phyloP scores from a whole-genome alignment of 805 yeast species.

The Yarrowia phangngaensis region DNA sequence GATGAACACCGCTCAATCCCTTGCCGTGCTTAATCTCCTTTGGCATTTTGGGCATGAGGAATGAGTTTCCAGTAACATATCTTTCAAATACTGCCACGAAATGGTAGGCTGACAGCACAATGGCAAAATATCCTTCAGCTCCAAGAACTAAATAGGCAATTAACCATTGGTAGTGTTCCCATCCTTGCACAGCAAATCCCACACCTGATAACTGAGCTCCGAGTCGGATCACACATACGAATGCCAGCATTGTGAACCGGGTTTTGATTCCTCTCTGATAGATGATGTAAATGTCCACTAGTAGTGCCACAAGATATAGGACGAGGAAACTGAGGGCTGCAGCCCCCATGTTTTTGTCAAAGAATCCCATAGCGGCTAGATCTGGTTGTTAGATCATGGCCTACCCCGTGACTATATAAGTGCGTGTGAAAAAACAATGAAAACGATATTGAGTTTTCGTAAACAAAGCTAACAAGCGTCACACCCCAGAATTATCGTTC shows the following conservation, averaged over 20 bases:
- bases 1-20: neutral
- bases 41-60: slow-evolving; percentile 3
- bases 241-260: neutral
- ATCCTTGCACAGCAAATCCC: slow-evolving; percentile 6
- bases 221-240: slow-evolving; percentile 10
- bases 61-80: neutral
- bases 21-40: neutral
- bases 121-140: slow-evolving; percentile 13
- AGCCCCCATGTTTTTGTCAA: slow-evolving; percentile 11
- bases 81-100: slow-evolving; percentile 6
- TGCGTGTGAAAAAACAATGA: too few species aligned
- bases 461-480: too few species aligned
- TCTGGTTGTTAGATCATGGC: too few species aligned
- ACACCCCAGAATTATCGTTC: too few species aligned
- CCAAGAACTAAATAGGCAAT: slow-evolving; percentile 8
- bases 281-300: neutral
- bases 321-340: slow-evolving; percentile 9
- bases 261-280: neutral
- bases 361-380: too few species aligned
- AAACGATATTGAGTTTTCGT: too few species aligned
- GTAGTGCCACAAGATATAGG: neutral
- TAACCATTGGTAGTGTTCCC: slow-evolving; percentile 3
- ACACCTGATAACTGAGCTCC: slow-evolving; percentile 6
- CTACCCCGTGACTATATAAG: too few species aligned
- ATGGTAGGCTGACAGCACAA: slow-evolving; percentile 6